Base-by-base conservation (phyloP, 2,329 filamentous ascomycete genomes). In the Gaeumannomyces sp. region DNA sequence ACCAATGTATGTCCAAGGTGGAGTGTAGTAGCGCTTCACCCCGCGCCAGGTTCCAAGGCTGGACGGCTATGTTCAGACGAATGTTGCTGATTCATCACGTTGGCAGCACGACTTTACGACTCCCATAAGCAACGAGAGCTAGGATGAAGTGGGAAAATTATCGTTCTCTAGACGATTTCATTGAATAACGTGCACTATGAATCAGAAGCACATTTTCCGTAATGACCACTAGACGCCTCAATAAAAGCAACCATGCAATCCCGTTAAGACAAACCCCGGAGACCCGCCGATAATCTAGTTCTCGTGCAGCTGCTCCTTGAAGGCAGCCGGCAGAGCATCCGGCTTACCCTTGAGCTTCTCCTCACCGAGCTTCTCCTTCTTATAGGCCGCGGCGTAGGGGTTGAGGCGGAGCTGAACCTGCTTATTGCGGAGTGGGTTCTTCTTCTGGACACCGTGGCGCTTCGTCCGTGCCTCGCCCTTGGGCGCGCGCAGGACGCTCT, bases 361-460 rank as follows among this genome's bases (percentile, higher is more conserved):
- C 80, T 89, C 85, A 71, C 92, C 92, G 66, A 95, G 80, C 82
- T 92, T 90, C 76, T 92, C 87, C 86, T 96, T 92, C 73, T 89
- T 84, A 83, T 96, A 99, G 69, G 91, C 89, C 74, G 89, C 85
- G 73, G 95, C 94, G 83, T 99, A 99, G 70, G 95, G 95, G 90
- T 99, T 99, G 80, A 99, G 91, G 76, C 95, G 91, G 78, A 99
- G 91, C 82, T 97, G 88, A 72, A 99, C 90, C 87, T 98, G 95
- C 89, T 93, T 96, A 91, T 99, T 99, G 83, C 85, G 86, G 73
- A 99, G 93, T 76, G 95, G 95, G 88, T 99, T 99, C 93, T 98
- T 98, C 93, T 99, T 99, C 88, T 97, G 94, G 72, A 97, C 92
- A 76, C 86, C 83, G 72, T 85, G 83, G 77, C 95, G 92, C 89